A percentile compares a stretch with the other conserved stretches of the same genome.
phyloP scores from a whole-genome alignment of 2,329 filamentous ascomycete genomes.

The Fusarium acutatum region DNA sequence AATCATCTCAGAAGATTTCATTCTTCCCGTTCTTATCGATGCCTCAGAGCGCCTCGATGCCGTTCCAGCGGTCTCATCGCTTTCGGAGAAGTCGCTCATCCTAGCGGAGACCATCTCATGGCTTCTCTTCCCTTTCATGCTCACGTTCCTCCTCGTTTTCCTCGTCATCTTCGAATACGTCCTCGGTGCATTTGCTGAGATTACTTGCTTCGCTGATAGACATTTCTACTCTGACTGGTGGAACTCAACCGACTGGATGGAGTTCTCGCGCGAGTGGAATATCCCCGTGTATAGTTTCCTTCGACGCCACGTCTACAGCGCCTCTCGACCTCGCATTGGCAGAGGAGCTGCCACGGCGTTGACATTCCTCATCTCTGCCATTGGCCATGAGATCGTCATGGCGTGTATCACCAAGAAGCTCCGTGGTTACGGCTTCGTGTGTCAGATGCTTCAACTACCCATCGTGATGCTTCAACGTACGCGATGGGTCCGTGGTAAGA shows the following conservation, averaged over 20 bases:
- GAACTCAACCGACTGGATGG: conserved; percentile 88
- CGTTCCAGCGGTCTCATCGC: conserved; percentile 48
- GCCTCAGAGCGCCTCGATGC: conserved; percentile 64
- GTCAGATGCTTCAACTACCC: conserved; percentile 96
- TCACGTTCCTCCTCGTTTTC: conserved; percentile 94
- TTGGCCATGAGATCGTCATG: conserved; percentile 96
- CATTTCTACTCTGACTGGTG: conserved; percentile 88
- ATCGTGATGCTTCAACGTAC: conserved; percentile 92
- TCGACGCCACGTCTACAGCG: conserved; percentile 90
- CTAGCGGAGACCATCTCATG: conserved; percentile 89
- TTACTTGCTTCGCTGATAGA: conserved; percentile 90
- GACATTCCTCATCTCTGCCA: conserved; percentile 88
- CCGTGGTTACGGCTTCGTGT: conserved; percentile 89
- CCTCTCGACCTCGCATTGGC: conserved; percentile 79
- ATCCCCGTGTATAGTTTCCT: conserved; percentile 97
- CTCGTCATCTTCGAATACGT: conserved; percentile 98
- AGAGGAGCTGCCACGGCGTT: conserved; percentile 82
- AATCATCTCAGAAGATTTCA: conserved; percentile 92
- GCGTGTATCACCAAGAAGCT: conserved; percentile 98
- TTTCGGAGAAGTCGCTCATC: conserved; percentile 77
- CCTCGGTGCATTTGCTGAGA: conserved; percentile 91
- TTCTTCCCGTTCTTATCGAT: conserved; percentile 85
- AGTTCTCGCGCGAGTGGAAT: conserved; percentile 97
- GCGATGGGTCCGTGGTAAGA: conserved; percentile 75
- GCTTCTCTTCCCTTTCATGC: conserved; percentile 96